phyloP scores from a whole-genome alignment of 805 yeast species.

The Clavispora vitiphila region DNA sequence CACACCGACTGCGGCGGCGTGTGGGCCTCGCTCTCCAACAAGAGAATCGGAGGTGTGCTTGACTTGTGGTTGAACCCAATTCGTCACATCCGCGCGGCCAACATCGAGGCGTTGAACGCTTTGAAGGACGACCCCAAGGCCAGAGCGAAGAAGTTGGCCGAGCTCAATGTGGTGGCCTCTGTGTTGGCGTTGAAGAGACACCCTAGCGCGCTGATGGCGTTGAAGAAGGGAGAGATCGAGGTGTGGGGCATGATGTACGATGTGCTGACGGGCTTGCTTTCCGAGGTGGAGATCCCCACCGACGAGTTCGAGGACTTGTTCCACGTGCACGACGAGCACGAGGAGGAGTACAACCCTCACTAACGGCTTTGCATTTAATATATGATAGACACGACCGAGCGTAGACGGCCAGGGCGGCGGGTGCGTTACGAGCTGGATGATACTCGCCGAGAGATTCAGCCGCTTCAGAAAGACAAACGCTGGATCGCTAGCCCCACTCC shows the following conservation, averaged over 20 bases:
- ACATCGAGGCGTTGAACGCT: conserved; percentile 12
- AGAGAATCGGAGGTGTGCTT: conserved; percentile 17
- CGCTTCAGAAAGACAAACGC: no score
- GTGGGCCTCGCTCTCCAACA: conserved; percentile 18
- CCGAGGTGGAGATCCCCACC: conserved; percentile 23
- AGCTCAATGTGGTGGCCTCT: conserved; percentile 16
- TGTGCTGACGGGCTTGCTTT: conserved; percentile 16
- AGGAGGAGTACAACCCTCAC: conserved; percentile 21
- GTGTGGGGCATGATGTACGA: conserved; percentile 21
- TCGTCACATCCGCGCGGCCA: conserved; percentile 18
- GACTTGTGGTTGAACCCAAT: conserved; percentile 20
- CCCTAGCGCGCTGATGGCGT: conserved; percentile 17
- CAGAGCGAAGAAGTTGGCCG: conserved; percentile 17
- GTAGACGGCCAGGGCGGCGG: no score
- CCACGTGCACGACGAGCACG: conserved; percentile 31
- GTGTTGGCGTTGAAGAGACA: conserved; percentile 18
- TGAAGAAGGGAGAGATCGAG: conserved; percentile 17
- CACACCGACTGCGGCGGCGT: conserved; percentile 20
- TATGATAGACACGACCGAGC: no score
- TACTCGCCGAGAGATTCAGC: no score
- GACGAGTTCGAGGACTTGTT: conserved; percentile 42
- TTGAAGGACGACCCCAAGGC: conserved; percentile 13
- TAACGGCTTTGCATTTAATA: conserved; percentile 3
- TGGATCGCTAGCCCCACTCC: no score
- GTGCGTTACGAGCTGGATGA: no score